Percentiles rank a stretch among this genome's conserved stretches.
phyloP scores from a whole-genome alignment of 176 grass and related monocot genomes.

The Oryza rufipogon region DNA sequence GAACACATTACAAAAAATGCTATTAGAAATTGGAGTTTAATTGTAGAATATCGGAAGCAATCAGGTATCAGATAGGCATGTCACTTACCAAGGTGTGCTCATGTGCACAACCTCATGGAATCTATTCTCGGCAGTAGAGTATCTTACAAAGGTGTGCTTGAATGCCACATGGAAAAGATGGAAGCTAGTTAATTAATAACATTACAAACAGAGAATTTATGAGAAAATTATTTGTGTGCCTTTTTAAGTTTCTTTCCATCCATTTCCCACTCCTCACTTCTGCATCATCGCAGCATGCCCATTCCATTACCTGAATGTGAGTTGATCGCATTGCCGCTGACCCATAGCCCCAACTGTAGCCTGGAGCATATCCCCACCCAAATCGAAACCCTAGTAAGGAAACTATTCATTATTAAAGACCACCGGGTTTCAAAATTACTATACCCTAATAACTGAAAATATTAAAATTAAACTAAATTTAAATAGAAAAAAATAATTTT shows the following conservation, averaged over 20 bases:
- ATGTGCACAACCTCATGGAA: not conserved
- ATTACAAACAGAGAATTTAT: not conserved
- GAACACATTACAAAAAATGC: too few relatives aligned
- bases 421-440: not conserved
- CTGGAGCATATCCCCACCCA: too few relatives aligned
- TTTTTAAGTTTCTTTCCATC: not conserved
- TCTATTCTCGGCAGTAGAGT: not conserved
- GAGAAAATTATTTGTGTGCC: not conserved
- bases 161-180: not conserved
- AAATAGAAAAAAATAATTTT: not conserved
- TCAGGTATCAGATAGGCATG: not conserved
- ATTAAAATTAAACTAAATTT: not conserved
- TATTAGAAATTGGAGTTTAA: not conserved
- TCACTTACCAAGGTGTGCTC: slow-evolving; percentile 1
- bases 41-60: not conserved
- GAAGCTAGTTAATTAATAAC: not conserved
- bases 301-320: not conserved
- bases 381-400: too few relatives aligned
- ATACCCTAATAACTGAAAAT: not conserved
- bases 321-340: not conserved
- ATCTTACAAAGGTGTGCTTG: slow-evolving; percentile 5
- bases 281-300: not conserved
- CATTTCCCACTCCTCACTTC: not conserved
- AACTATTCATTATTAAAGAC: not conserved
- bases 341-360: too few relatives aligned